Percentiles rank a stretch among this genome's conserved stretches.
Conservation (phyloP, 345 rosid species). For the Pseudoturritis turrita region DNA sequence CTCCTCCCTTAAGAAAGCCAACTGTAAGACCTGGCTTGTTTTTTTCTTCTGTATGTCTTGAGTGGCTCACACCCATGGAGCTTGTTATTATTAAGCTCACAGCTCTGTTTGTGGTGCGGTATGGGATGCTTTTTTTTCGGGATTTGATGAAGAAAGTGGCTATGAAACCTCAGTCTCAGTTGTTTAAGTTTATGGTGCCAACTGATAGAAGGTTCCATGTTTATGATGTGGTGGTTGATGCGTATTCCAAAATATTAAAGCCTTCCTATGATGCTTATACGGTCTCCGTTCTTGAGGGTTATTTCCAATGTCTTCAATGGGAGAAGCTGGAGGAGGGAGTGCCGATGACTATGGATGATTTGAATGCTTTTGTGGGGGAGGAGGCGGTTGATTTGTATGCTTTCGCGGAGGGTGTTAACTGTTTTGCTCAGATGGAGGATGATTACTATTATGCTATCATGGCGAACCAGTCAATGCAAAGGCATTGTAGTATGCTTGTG, state of each 20-base stretch:
- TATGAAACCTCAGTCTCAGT: no score
- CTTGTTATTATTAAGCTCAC: conserved; percentile 70
- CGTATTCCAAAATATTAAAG: no score
- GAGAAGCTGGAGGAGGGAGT: neutral
- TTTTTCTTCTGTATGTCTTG: conserved; percentile 27
- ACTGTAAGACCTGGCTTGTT: no score
- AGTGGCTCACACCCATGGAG: conserved; percentile 60
- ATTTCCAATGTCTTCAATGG: neutral
- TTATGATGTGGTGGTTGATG: no score
- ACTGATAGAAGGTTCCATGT: no score
- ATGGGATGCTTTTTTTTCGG: conserved; percentile 54
- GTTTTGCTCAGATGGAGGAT: neutral
- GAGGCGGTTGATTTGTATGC: no score
- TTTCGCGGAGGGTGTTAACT: neutral
- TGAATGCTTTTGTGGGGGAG: no score
- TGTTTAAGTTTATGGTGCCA: conserved; percentile 67
- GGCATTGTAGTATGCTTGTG: no score
- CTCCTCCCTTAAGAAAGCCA: no score
- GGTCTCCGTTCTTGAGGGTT: neutral
- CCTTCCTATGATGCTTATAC: neutral
- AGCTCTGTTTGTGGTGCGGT: conserved; percentile 69
- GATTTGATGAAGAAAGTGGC: conserved; percentile 59
- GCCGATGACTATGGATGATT: no score
- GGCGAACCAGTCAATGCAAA: neutral
- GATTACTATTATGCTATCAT: no score